These are phyloP conservation scores for Graphium sp. DNA, from an alignment of 2,329 filamentous ascomycete species.

Conservation along the genomic window DNA sequence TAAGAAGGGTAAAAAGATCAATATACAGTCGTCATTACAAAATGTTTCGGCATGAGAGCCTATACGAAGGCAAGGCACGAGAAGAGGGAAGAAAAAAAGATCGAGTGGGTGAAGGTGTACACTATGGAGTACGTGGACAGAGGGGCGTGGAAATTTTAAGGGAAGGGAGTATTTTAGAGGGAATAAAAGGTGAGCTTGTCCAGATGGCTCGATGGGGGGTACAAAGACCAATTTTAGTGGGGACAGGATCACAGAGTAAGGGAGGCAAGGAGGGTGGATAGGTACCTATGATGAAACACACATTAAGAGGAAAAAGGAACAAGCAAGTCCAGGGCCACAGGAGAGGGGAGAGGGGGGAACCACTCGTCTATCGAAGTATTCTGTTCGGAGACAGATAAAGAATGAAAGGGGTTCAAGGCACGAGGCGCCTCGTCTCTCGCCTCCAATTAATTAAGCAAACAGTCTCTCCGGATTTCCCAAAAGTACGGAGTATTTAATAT, in stretches of 20 bases:
- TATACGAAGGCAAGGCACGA: constrained; percentile 6
- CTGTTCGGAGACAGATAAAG: too few relatives aligned
- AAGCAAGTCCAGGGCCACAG: background rate
- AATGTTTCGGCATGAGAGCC: constrained; percentile 2
- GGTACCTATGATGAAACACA: too few relatives aligned
- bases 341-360: background rate
- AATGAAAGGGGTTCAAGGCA: too few relatives aligned
- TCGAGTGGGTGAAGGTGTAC: background rate
- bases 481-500: too few relatives aligned
- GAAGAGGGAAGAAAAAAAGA: constrained; percentile 2
- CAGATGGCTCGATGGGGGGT: too few relatives aligned
- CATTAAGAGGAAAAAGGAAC: constrained; percentile 4
- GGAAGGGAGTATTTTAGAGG: background rate
- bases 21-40: constrained; percentile 14
- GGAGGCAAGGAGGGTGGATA: too few relatives aligned
- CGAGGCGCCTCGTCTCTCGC: too few relatives aligned
- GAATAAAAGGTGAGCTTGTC: background rate
- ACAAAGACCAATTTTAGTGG: background rate
- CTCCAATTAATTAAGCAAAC: too few relatives aligned
- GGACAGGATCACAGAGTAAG: background rate
- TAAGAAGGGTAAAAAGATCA: constrained; percentile 7
- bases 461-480: too few relatives aligned
- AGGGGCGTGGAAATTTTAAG: background rate
- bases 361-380: too few relatives aligned
- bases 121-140: background rate